phyloP scores from a whole-genome alignment of 306 rosid genomes.

The Cucurbita ficifolia region DNA sequence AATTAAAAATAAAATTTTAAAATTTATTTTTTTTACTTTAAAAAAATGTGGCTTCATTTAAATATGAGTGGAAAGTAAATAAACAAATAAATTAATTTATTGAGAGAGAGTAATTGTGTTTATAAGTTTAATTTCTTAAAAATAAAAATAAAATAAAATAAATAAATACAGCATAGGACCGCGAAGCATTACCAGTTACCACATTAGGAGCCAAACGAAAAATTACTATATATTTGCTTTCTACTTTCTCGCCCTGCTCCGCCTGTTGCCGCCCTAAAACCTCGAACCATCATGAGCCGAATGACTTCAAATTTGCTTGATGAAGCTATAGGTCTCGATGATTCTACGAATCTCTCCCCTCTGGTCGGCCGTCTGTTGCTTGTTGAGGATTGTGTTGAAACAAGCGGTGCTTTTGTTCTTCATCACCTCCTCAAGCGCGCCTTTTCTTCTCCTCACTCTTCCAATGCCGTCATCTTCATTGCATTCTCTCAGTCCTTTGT shows the following conservation, averaged over 20 bases:
- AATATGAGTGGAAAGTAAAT: too few relatives aligned
- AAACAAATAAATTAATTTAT: too few relatives aligned
- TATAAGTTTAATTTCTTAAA: too few relatives aligned
- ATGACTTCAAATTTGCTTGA: constrained; percentile 34
- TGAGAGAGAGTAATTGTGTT: too few relatives aligned
- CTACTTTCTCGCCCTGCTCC: neutral
- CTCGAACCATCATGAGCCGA: constrained; percentile 24
- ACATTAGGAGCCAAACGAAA: neutral
- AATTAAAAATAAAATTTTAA: too few relatives aligned
- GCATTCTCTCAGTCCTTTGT: constrained; percentile 63
- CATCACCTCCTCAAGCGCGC: constrained; percentile 71
- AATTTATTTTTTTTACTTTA: too few relatives aligned
- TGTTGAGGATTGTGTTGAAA: constrained; percentile 68
- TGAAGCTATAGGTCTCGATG: constrained; percentile 43
- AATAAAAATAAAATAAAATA: too few relatives aligned
- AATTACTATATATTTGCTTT: neutral
- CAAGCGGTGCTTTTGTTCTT: constrained; percentile 68
- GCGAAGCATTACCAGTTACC: too few relatives aligned
- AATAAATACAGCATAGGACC: too few relatives aligned
- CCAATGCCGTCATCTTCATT: constrained; percentile 45
- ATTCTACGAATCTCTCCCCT: constrained; percentile 12
- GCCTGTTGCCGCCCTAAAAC: neutral
- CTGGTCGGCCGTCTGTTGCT: constrained; percentile 38
- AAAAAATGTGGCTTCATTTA: too few relatives aligned
- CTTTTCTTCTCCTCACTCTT: constrained; percentile 29